Base-by-base conservation (phyloP, 2,329 filamentous ascomycete species). In the Epichloe sibirici region DNA sequence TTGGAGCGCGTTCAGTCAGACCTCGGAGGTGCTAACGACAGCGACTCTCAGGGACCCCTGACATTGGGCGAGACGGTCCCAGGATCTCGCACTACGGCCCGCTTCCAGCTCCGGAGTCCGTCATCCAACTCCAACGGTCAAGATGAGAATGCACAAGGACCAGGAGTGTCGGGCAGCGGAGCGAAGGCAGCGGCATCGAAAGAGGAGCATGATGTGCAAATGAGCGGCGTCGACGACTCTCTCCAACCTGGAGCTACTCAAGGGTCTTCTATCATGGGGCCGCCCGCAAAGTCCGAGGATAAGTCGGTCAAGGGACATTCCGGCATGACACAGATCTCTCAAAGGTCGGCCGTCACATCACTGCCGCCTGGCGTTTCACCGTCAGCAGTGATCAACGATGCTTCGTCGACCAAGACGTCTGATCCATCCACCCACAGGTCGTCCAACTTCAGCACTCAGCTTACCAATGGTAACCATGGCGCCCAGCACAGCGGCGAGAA, bases 371-470 rank as follows among this genome's bases (percentile, higher is more conserved):
- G 78, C 4, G 70, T 81, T 51, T 79, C 78, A 4, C 79, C 79
- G 13, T 79, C 77, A 28, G 77, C 76, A 12, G 66, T 78, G 54
- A 71, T 83, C 51, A 96, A 97, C 61, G 90, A 95, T 62, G 91
- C 90, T 2, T 95, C 90, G 2, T 94, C 90, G 1, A 95, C 90
- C n/a, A 93, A 95, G 69, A 90, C 87, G 2, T 88, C 87, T 1
- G 82, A 86, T 56, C 79, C 81, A 5, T 89, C 85, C 3, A 71
- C 73, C 15, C 72, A 74, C 50, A 83, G 82, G 12, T 83, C 80
- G 1, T 82, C 79, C 2, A 77, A 79, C 57, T 77, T 78, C 65
- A 84, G 85, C 64, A 88, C 85, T 0, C 86, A 90, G 63, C 76
- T 78, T 54, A 87, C 84, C 3, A 89, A 90, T 56, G 85, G 86